phyloP scores from a whole-genome alignment of 768 basidiomycete genomes.

The Termitomyces eurrhizus region DNA sequence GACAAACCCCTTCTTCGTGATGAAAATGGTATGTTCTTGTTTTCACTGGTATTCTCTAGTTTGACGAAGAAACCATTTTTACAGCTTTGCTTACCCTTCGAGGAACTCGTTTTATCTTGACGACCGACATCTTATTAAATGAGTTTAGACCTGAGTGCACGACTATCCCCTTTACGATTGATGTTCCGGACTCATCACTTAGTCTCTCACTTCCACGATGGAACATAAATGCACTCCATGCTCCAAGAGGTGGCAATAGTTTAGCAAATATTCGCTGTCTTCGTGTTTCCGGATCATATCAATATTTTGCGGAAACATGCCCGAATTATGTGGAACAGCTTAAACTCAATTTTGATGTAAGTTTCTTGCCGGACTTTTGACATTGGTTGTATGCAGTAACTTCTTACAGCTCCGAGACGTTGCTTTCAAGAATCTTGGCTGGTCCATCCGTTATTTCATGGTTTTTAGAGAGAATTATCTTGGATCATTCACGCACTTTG shows the following conservation, averaged over 20 bases:
- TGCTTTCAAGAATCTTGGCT: constrained; percentile 72
- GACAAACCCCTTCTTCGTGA: constrained; percentile 78
- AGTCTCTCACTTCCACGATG: constrained; percentile 77
- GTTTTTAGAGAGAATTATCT: constrained; percentile 91
- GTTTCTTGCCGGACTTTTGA: constrained; percentile 15
- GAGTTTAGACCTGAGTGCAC: constrained; percentile 70
- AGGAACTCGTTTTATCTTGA: constrained; percentile 52
- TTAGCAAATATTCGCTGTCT: constrained; percentile 59
- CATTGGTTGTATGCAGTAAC: background rate
- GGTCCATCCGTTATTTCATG: constrained; percentile 88
- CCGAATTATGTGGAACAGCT: constrained; percentile 78
- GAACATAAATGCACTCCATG: constrained; percentile 79
- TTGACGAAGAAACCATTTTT: background rate
- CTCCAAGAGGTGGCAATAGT: constrained; percentile 53
- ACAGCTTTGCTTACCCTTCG: constrained; percentile 70
- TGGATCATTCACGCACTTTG: constrained; percentile 90
- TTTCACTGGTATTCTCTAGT: background rate
- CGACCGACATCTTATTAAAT: constrained; percentile 60
- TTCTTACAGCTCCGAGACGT: constrained; percentile 42
- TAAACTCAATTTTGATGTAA: constrained; percentile 59
- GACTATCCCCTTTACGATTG: constrained; percentile 59
- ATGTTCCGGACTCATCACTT: constrained; percentile 53
- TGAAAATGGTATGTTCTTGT: constrained; percentile 66
- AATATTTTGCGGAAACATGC: constrained; percentile 63
- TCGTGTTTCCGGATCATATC: constrained; percentile 64